Conservation (phyloP, 148 eudicot genomes). For the Amaranthus palmeri region DNA sequence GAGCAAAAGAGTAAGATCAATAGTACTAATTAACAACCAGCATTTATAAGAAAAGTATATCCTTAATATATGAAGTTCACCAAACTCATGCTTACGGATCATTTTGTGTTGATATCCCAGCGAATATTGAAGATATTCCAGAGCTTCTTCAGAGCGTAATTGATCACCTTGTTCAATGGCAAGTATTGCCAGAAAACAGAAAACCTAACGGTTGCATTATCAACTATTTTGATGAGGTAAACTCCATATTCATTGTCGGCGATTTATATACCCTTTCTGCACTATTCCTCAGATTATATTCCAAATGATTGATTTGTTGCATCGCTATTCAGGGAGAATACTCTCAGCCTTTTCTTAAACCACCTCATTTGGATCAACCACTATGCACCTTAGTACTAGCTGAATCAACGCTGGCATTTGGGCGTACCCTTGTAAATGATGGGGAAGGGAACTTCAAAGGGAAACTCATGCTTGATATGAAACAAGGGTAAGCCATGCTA, state of each 20-base stretch:
- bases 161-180: conserved; percentile 81
- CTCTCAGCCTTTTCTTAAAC: conserved; percentile 89
- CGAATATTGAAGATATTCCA: conserved; percentile 74
- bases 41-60: background rate
- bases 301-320: background rate
- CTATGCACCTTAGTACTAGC: conserved; percentile 70
- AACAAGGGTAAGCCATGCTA: conserved; percentile 63
- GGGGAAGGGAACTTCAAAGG: conserved; percentile 86
- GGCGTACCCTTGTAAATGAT: conserved; percentile 62
- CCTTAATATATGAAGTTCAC: background rate
- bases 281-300: background rate
- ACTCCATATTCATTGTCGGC: background rate
- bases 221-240: conserved; percentile 92
- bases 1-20: conserved; percentile 48
- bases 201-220: conserved; percentile 88
- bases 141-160: conserved; percentile 68
- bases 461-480: conserved; percentile 65
- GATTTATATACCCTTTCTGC: background rate
- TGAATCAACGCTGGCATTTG: conserved; percentile 80
- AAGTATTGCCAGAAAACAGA: conserved; percentile 63
- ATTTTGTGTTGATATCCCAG: conserved; percentile 36
- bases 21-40: background rate
- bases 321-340: conserved; percentile 58
- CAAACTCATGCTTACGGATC: conserved; percentile 9
- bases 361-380: conserved; percentile 95